These are phyloP conservation scores for Gomphus bonarii DNA, from an alignment of 1,284 basidiomycete species.

Conservation along the genomic window DNA sequence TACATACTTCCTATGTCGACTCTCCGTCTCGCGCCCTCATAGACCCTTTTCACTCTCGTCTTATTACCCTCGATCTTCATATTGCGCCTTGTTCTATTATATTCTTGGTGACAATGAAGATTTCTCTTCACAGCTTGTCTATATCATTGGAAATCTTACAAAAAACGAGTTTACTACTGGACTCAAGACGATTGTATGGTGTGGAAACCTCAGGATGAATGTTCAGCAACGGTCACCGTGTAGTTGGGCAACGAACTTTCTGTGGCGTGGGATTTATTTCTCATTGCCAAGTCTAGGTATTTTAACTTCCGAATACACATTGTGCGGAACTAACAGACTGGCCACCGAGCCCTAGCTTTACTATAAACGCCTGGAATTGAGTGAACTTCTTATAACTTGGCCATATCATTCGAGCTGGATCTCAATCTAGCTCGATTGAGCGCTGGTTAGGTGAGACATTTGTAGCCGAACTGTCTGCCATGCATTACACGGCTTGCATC, in stretches of 20 bases:
- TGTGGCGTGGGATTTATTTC: too few relatives aligned
- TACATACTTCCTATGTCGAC: not conserved
- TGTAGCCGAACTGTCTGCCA: not conserved
- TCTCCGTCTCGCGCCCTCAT: constrained; percentile 1
- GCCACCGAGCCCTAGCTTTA: too few relatives aligned
- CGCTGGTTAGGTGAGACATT: too few relatives aligned
- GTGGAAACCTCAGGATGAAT: not conserved
- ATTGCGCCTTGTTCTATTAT: not conserved
- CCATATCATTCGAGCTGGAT: too few relatives aligned
- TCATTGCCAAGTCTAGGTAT: too few relatives aligned
- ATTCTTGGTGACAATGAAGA: not conserved
- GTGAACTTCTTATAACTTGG: too few relatives aligned
- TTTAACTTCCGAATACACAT: too few relatives aligned
- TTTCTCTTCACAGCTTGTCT: not conserved
- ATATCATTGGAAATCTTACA: constrained; percentile 3
- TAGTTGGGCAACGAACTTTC: too few relatives aligned
- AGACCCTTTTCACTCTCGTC: constrained; percentile 3
- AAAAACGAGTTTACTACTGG: not conserved
- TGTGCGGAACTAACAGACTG: too few relatives aligned
- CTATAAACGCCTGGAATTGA: too few relatives aligned
- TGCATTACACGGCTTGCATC: not conserved
- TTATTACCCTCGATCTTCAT: not conserved
- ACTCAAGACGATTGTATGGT: not conserved
- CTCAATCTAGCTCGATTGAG: too few relatives aligned
- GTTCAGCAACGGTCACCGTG: too few relatives aligned